phyloP scores from a whole-genome alignment of 768 basidiomycete species.

The Trametes gibbosa region DNA sequence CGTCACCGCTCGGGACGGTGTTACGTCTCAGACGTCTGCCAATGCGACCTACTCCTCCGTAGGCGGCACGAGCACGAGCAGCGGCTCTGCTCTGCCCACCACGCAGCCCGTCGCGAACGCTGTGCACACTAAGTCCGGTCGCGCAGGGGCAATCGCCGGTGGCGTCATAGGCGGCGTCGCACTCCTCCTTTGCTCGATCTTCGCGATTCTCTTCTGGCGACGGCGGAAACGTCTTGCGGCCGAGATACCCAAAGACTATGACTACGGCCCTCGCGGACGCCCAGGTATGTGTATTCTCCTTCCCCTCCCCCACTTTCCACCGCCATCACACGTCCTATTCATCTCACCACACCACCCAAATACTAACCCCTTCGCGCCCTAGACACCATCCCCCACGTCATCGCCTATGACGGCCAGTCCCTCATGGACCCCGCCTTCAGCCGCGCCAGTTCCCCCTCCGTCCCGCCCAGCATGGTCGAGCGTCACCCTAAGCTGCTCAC shows the following conservation, averaged over 20 bases:
- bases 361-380: too few species aligned
- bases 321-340: too few species aligned
- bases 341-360: neutral
- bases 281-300: neutral
- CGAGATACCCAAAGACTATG: neutral
- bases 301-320: neutral
- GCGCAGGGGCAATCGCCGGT: neutral
- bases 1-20: neutral
- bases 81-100: neutral
- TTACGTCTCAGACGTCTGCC: neutral
- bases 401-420: neutral
- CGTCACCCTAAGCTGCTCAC: neutral
- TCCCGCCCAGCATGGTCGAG: neutral
- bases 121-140: neutral
- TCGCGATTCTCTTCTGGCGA: neutral
- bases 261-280: neutral
- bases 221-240: neutral
- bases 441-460: neutral
- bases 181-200: neutral
- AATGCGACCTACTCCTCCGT: too few species aligned
- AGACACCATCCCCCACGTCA: neutral
- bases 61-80: too few species aligned
- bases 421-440: neutral
- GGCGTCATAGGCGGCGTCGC: neutral
- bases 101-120: neutral